Conservation (phyloP, 2,329 filamentous ascomycete species). For the Talaromyces sp. region DNA sequence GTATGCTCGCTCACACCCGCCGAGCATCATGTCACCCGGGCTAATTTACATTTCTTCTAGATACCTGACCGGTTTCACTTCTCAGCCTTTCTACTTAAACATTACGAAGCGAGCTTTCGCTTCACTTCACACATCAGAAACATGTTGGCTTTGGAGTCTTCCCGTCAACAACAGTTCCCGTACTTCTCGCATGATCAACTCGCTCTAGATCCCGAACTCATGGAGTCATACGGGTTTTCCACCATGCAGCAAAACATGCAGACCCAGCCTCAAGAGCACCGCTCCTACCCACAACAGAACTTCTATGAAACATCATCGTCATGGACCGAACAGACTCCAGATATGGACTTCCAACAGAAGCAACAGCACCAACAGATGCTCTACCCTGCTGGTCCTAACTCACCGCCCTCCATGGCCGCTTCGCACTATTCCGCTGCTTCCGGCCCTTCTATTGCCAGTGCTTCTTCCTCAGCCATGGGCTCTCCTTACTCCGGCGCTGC, state of each 20-base stretch:
- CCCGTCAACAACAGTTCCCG: slow-evolving; percentile 29
- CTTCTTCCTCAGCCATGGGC: slow-evolving; percentile 64
- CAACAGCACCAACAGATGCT: slow-evolving; percentile 18
- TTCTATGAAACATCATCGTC: slow-evolving; percentile 28
- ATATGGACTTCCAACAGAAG: slow-evolving; percentile 24
- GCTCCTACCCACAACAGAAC: slow-evolving; percentile 24
- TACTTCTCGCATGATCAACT: slow-evolving; percentile 29
- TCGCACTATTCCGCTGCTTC: slow-evolving; percentile 47
- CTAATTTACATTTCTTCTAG: background rate
- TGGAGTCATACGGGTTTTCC: slow-evolving; percentile 32
- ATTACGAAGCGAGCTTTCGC: background rate
- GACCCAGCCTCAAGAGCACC: slow-evolving; percentile 23
- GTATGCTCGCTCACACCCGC: background rate
- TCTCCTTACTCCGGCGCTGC: slow-evolving; percentile 64
- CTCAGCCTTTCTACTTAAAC: background rate
- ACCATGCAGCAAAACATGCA: slow-evolving; percentile 25
- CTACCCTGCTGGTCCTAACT: slow-evolving; percentile 29
- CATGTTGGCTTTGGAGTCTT: slow-evolving; percentile 35
- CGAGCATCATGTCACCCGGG: background rate
- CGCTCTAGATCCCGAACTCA: slow-evolving; percentile 32
- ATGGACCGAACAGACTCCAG: slow-evolving; percentile 26
- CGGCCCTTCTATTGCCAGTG: slow-evolving; percentile 55
- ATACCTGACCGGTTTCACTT: slow-evolving; percentile 6
- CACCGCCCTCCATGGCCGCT: slow-evolving; percentile 33
- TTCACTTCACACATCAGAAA: background rate